phyloP scores from a whole-genome alignment of 1,139 yeast species.

The Yamadazyma membranifaciens region DNA sequence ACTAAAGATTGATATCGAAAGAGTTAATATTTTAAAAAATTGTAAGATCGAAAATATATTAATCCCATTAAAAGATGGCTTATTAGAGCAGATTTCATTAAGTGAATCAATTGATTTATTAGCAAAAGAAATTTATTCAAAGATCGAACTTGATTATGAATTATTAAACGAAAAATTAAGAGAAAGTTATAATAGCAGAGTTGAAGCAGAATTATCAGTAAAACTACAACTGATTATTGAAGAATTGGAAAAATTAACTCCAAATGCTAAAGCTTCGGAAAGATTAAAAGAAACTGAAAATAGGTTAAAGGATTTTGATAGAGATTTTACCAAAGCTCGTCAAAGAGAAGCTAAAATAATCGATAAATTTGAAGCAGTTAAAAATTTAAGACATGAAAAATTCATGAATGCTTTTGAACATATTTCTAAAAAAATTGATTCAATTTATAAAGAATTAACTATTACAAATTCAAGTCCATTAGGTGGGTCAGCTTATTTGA shows the following conservation, averaged over 20 bases:
- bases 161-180: slow-evolving; percentile 47
- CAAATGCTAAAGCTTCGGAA: slow-evolving; percentile 79
- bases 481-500: slow-evolving; percentile 91
- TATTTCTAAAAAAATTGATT: slow-evolving; percentile 69
- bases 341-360: slow-evolving; percentile 57
- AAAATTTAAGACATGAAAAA: slow-evolving; percentile 53
- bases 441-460: slow-evolving; percentile 85
- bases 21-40: slow-evolving; percentile 60
- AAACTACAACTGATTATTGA: slow-evolving; percentile 31
- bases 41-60: slow-evolving; percentile 73
- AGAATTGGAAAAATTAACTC: slow-evolving; percentile 63
- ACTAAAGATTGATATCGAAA: slow-evolving; percentile 56
- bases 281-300: slow-evolving; percentile 69
- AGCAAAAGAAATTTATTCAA: slow-evolving; percentile 38
- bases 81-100: slow-evolving; percentile 50
- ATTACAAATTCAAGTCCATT: slow-evolving; percentile 63
- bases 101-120: slow-evolving; percentile 40
- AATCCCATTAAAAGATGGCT: slow-evolving; percentile 64
- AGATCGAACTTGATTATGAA: slow-evolving; percentile 55
- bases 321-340: slow-evolving; percentile 64
- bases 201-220: slow-evolving; percentile 50
- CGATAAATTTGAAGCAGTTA: slow-evolving; percentile 59
- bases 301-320: slow-evolving; percentile 59
- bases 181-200: slow-evolving; percentile 31
- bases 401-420: slow-evolving; percentile 78